These are phyloP conservation scores for Globisporangium nagaii DNA, from an alignment of 352 stramenopile species.

Conservation along the genomic window DNA sequence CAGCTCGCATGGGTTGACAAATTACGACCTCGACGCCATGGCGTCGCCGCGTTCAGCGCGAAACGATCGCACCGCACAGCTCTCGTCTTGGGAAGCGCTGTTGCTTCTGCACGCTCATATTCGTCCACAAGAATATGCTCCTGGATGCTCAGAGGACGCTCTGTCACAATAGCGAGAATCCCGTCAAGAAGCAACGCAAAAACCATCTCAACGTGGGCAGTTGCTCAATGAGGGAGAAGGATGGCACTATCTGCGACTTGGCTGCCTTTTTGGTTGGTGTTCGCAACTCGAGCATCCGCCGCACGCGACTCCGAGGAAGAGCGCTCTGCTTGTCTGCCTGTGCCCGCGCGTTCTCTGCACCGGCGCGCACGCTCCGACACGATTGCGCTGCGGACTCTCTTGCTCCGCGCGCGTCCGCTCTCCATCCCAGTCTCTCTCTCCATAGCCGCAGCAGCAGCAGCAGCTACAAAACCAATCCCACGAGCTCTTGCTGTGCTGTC, in stretches of 20 bases:
- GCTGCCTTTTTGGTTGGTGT: constrained; percentile 6
- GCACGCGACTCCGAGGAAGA: too few species aligned
- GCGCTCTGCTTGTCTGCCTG: background rate
- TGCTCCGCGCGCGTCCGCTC: background rate
- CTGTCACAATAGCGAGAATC: background rate
- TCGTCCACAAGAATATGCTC: too few species aligned
- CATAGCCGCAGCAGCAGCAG: background rate
- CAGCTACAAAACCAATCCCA: background rate
- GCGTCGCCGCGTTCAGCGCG: too few species aligned
- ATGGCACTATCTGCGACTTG: background rate
- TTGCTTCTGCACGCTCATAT: too few species aligned
- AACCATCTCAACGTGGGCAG: background rate
- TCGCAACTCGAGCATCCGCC: too few species aligned
- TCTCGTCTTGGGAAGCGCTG: too few species aligned
- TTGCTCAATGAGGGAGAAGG: background rate
- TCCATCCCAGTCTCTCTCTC: background rate
- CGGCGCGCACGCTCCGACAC: background rate
- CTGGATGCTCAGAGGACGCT: too few species aligned
- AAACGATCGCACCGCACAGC: too few species aligned
- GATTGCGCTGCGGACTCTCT: constrained; percentile 1
- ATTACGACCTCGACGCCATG: too few species aligned
- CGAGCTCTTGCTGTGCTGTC: background rate
- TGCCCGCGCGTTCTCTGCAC: background rate
- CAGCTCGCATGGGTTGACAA: too few species aligned
- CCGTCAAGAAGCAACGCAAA: background rate